Evolutionary conservation across 73 alveolate genomes (phyloP), one percentile per base, ranked within the genome.

Genomic region (Urostyla sp.): DNA sequence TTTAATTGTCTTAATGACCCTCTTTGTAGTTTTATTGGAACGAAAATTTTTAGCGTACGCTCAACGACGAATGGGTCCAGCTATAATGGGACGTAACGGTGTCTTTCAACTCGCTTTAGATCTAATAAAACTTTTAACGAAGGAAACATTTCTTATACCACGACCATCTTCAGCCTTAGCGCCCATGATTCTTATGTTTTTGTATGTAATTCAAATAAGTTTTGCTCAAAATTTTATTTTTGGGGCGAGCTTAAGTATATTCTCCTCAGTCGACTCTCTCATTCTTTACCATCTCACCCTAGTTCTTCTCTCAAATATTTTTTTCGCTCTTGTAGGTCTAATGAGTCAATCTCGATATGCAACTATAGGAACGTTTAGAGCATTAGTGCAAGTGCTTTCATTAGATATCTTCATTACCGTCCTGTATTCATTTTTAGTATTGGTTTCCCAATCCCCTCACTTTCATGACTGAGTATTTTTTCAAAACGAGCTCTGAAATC

Each of bases 41-140:
- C 66, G 87, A 28, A 75, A 75, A 57, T 52, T 75, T 59, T 37
- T 75, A 75, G 87, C 87, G 37, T 75, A 31, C 37, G 87, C 79
- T 3, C 87, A 75, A 58, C 57, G 87, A 26, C 32, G 87, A 10
- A 58, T 75, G 73, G 87, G 87, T 8, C 87, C 87, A 6, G 72
- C 67, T 13, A 36, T 75, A 5, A 58, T 75, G 78, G 87, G 87
- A 27, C 58, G 87, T 7, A 75, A 75, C 32, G 87, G 87, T 24
- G 78, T 67, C 13, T 75, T 75, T n/a, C 87, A 75, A 46, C 27
- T 75, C 18, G 76, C 49, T 6, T 56, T 55, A 53, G 87, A 75
- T 58, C 46, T 75, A 15, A 6, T 27, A 32, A 75, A 75, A 75
- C 34, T 75, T 16, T 75, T 58, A 32, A 58, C 87, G 18, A 75